These are phyloP conservation scores for Citrullus amarus DNA, from an alignment of 306 rosid genomes.

Conservation along the genomic window DNA sequence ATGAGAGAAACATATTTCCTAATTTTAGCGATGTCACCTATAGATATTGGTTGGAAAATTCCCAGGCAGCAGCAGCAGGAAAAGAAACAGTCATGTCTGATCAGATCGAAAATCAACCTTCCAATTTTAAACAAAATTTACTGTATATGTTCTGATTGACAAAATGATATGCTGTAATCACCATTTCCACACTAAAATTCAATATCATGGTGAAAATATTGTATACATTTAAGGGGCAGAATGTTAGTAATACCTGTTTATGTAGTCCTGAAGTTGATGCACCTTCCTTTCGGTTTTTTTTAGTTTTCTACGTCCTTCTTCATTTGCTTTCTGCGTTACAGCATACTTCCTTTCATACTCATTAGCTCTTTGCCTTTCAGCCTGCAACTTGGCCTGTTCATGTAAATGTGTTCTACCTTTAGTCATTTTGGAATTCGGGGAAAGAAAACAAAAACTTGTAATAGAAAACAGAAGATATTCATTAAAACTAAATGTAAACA, in stretches of 20 bases:
- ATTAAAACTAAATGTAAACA: not conserved
- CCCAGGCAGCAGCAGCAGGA: not conserved
- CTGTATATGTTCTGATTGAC: not conserved
- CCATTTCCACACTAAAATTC: not conserved
- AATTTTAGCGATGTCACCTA: not conserved
- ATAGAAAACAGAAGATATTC: not conserved
- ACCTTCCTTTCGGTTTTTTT: slow-evolving; percentile 67
- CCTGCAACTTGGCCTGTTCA: slow-evolving; percentile 47
- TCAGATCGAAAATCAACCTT: not conserved
- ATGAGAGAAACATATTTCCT: not conserved
- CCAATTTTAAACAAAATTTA: not conserved
- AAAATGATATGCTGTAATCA: slow-evolving; percentile 1
- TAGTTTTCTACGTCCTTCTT: slow-evolving; percentile 48
- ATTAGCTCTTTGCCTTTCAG: slow-evolving; percentile 61
- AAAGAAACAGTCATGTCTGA: not conserved
- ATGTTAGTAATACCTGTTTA: slow-evolving; percentile 67
- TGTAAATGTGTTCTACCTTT: not conserved
- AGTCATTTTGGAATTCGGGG: slow-evolving; percentile 5
- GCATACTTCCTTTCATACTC: slow-evolving; percentile 54
- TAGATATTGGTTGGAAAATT: not conserved
- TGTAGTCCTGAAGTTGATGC: slow-evolving; percentile 69
- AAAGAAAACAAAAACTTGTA: not conserved
- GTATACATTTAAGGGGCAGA: slow-evolving; percentile 17
- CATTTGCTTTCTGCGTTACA: slow-evolving; percentile 43
- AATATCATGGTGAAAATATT: slow-evolving; percentile 12